These are phyloP conservation scores for Lasiosphaeria ovina DNA, from an alignment of 495 filamentous ascomycete genomes.

Conservation along the genomic window DNA sequence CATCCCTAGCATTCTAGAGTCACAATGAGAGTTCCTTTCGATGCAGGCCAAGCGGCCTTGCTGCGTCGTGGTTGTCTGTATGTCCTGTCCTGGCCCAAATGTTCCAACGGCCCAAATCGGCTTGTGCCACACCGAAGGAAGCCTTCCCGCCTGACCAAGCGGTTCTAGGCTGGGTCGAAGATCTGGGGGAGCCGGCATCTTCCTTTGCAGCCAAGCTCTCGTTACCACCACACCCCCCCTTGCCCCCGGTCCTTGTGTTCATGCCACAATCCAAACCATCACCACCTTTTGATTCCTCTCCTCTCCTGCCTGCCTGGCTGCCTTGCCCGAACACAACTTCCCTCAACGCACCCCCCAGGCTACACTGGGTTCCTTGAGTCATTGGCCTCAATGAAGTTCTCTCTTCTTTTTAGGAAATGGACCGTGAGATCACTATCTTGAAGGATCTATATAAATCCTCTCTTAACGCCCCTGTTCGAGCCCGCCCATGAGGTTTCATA, in stretches of 20 bases:
- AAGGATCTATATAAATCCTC: conserved; percentile 1
- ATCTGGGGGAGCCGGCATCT: conserved; percentile 8
- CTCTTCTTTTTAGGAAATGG: conserved; percentile 6
- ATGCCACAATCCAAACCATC: neutral
- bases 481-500: conserved; percentile 3
- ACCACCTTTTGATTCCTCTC: neutral
- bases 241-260: neutral
- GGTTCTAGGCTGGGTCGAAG: conserved; percentile 4
- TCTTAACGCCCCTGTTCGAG: neutral
- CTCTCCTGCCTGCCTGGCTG: neutral
- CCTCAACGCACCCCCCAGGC: neutral
- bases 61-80: neutral
- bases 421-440: conserved; percentile 1
- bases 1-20: neutral
- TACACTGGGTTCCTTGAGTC: neutral
- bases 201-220: conserved; percentile 8
- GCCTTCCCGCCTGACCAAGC: conserved; percentile 2
- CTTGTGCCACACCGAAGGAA: conserved; percentile 15
- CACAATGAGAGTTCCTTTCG: neutral
- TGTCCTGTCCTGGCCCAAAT: neutral
- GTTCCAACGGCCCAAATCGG: neutral
- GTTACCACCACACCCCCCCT: neutral
- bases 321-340: neutral
- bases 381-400: neutral
- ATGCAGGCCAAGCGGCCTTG: neutral